These are phyloP conservation scores for Effrenium voratum DNA, from an alignment of 73 alveolate genomes.

Conservation along the genomic window DNA sequence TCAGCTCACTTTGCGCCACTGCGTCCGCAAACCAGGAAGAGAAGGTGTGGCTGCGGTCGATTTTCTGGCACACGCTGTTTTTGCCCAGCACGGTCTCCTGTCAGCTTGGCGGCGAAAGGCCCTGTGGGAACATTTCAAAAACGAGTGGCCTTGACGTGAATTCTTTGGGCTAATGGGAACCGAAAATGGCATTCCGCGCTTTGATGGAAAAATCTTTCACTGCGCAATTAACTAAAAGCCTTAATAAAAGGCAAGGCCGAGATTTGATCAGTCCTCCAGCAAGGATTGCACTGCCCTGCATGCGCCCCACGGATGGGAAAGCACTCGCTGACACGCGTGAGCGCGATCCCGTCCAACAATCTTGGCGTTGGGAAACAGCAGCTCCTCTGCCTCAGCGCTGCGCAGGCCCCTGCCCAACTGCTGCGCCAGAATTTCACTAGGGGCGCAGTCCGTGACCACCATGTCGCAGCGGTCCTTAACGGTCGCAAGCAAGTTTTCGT, in stretches of 20 bases:
- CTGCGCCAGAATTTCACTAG: constrained; percentile 10
- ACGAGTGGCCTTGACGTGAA: no score
- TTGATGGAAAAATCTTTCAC: no score
- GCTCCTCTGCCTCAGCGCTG: not conserved
- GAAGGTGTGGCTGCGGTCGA: not conserved
- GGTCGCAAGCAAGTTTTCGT: not conserved
- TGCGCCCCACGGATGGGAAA: constrained; percentile 21
- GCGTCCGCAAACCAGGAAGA: not conserved
- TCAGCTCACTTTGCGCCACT: not conserved
- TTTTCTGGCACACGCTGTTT: not conserved
- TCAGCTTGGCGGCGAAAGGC: no score
- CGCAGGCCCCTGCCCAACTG: not conserved
- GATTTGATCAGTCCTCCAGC: no score
- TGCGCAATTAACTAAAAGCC: not conserved
- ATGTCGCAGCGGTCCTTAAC: not conserved
- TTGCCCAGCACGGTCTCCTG: constrained; percentile 4
- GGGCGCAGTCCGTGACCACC: constrained; percentile 34
- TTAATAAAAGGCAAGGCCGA: not conserved
- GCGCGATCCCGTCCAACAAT: constrained; percentile 15
- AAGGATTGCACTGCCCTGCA: not conserved
- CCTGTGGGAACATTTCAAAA: no score
- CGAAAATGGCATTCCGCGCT: no score
- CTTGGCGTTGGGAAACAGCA: not conserved
- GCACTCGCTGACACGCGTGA: constrained; percentile 6
- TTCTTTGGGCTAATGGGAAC: no score